Conservation (phyloP, 768 basidiomycete species). For the Chalciporus sphaerocephalus region DNA sequence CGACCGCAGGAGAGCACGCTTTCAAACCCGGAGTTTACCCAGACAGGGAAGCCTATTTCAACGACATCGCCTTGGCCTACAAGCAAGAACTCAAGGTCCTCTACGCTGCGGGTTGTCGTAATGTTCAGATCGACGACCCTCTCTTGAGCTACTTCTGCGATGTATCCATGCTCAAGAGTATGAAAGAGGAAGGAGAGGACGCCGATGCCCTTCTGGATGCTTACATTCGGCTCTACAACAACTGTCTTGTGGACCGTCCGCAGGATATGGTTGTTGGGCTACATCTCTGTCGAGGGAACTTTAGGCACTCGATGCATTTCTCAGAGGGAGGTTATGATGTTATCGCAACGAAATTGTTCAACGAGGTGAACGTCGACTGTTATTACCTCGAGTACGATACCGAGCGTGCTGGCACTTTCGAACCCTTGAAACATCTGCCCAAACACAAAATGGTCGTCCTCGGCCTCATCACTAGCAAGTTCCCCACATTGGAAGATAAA, state of each 20-base stretch:
- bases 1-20: constrained; percentile 25
- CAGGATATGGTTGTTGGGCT: constrained; percentile 39
- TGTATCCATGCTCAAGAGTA: constrained; percentile 46
- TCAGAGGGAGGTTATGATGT: constrained; percentile 44
- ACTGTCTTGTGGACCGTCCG: constrained; percentile 32
- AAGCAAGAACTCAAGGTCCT: constrained; percentile 40
- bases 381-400: constrained; percentile 50
- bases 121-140: constrained; percentile 43
- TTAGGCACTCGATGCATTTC: constrained; percentile 35
- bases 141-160: constrained; percentile 58
- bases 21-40: constrained; percentile 18
- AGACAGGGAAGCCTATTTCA: constrained; percentile 39
- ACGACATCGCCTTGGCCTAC: constrained; percentile 42
- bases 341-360: constrained; percentile 45
- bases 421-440: constrained; percentile 31
- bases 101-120: constrained; percentile 37
- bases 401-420: constrained; percentile 38
- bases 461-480: constrained; percentile 43
- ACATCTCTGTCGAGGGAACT: constrained; percentile 42
- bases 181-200: constrained; percentile 58
- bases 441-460: constrained; percentile 39
- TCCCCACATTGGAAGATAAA: constrained; percentile 41
- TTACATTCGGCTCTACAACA: constrained; percentile 40
- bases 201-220: constrained; percentile 58
- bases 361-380: constrained; percentile 38